These are phyloP conservation scores for Heterobasidion parviporum DNA, from an alignment of 1,284 basidiomycete genomes.

Conservation along the genomic window DNA sequence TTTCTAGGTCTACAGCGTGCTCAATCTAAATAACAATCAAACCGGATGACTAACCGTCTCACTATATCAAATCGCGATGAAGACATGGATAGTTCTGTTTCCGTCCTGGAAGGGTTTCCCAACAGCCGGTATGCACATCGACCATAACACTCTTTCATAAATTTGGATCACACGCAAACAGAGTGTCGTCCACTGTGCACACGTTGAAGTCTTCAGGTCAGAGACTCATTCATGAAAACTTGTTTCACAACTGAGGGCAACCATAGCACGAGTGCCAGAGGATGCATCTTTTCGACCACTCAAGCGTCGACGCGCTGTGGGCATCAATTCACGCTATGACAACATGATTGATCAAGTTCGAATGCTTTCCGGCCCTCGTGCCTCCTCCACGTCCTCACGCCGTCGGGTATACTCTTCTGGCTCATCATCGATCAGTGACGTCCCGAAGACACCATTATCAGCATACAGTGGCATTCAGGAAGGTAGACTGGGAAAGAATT, in stretches of 20 bases:
- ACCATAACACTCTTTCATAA: not conserved
- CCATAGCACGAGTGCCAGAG: not conserved
- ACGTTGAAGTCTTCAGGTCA: not conserved
- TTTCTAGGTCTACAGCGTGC: too few relatives aligned
- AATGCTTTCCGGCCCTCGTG: slow-evolving; percentile 17
- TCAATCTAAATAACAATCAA: too few relatives aligned
- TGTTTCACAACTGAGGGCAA: not conserved
- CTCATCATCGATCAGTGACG: slow-evolving; percentile 36
- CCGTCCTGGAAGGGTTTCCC: slow-evolving; percentile 2
- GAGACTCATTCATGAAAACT: not conserved
- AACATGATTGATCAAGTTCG: slow-evolving; percentile 55
- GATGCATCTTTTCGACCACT: slow-evolving; percentile 2
- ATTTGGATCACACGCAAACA: not conserved
- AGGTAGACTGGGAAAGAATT: slow-evolving; percentile 28
- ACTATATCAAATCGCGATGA: not conserved
- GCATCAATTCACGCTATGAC: slow-evolving; percentile 55
- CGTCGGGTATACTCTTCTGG: slow-evolving; percentile 29
- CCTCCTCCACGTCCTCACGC: slow-evolving; percentile 14
- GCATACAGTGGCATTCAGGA: slow-evolving; percentile 25
- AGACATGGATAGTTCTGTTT: not conserved
- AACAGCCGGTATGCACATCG: slow-evolving; percentile 3
- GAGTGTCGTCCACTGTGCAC: not conserved
- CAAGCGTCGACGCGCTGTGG: slow-evolving; percentile 40
- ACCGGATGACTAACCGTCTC: not conserved
- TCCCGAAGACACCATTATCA: slow-evolving; percentile 35